Percentiles rank a stretch among this genome's conserved stretches.
These are phyloP conservation scores for Barnettozyma vustinii DNA, from an alignment of 805 yeast genomes.

Conservation along the genomic window DNA sequence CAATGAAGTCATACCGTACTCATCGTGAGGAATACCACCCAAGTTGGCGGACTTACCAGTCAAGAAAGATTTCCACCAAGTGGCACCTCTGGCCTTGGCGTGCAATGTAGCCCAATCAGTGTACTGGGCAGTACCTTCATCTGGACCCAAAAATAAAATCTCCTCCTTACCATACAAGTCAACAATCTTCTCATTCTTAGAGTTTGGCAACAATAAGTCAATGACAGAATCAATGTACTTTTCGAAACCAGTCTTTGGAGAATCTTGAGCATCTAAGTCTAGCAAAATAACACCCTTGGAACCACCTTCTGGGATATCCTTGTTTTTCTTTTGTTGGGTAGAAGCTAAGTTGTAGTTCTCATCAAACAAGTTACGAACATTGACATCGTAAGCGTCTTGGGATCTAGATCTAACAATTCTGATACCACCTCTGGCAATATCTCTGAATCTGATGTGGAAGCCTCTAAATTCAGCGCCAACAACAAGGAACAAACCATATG, in stretches of 20 bases:
- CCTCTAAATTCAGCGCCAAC: constrained; percentile 97
- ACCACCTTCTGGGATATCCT: constrained; percentile 99
- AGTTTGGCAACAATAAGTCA: constrained; percentile 75
- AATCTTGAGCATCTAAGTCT: constrained; percentile 63
- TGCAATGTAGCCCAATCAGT: constrained; percentile 98
- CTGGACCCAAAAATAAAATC: constrained; percentile 97
- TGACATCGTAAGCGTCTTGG: constrained; percentile 76
- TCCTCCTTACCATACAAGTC: constrained; percentile 82
- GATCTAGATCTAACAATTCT: constrained; percentile 88
- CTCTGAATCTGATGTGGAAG: constrained; percentile 94
- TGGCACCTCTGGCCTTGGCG: constrained; percentile 87
- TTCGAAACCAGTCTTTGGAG: constrained; percentile 79
- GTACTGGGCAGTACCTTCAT: constrained; percentile 93
- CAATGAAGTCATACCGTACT: constrained; percentile 94
- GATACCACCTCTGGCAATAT: constrained; percentile 97
- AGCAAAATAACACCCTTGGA: constrained; percentile 93
- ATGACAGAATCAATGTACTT: constrained; percentile 90
- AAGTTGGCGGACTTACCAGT: constrained; percentile 89
- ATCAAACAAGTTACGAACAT: constrained; percentile 85
- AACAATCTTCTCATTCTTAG: constrained; percentile 78
- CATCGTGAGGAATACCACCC: constrained; percentile 98
- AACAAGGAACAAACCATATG: constrained; percentile 91
- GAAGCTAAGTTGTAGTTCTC: constrained; percentile 94
- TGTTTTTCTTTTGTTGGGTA: constrained; percentile 94
- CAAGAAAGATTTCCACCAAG: constrained; percentile 98